A percentile compares a stretch with the other conserved stretches of the same genome.
These are phyloP conservation scores for Kazachstania viticola DNA, from an alignment of 805 yeast genomes.

Conservation along the genomic window DNA sequence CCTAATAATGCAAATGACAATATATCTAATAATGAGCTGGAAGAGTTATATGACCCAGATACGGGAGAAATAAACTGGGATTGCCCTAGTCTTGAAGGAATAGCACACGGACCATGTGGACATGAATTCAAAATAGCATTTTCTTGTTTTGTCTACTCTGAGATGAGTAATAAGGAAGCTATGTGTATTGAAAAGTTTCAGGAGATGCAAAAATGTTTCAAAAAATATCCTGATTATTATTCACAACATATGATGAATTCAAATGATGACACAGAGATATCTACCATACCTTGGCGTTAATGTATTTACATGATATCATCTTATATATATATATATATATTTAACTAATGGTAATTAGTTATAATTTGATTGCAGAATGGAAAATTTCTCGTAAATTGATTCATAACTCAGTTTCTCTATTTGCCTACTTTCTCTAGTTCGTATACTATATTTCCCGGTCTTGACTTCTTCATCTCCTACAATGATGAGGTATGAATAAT, in stretches of 20 bases:
- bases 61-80: constrained; percentile 99
- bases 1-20: no score
- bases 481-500: constrained; percentile 70
- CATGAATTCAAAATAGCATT: constrained; percentile 90
- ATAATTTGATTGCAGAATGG: constrained; percentile 39
- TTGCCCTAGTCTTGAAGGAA: constrained; percentile 98
- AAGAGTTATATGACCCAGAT: constrained; percentile 33
- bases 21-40: no score
- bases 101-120: constrained; percentile 99
- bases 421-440: constrained; percentile 42
- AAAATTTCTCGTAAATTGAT: constrained; percentile 43
- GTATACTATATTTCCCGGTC: constrained; percentile 46
- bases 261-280: no score
- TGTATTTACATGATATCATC: no score
- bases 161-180: constrained; percentile 90
- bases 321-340: no score
- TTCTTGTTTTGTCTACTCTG: constrained; percentile 88
- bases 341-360: no score
- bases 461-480: constrained; percentile 79
- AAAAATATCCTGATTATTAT: constrained; percentile 83
- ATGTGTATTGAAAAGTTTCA: constrained; percentile 89
- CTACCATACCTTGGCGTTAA: no score
- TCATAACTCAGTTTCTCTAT: constrained; percentile 34
- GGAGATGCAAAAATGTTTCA: constrained; percentile 89
- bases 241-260: no score